phyloP scores from a whole-genome alignment of 2,329 filamentous ascomycete genomes.

The Fusarium sp. region DNA sequence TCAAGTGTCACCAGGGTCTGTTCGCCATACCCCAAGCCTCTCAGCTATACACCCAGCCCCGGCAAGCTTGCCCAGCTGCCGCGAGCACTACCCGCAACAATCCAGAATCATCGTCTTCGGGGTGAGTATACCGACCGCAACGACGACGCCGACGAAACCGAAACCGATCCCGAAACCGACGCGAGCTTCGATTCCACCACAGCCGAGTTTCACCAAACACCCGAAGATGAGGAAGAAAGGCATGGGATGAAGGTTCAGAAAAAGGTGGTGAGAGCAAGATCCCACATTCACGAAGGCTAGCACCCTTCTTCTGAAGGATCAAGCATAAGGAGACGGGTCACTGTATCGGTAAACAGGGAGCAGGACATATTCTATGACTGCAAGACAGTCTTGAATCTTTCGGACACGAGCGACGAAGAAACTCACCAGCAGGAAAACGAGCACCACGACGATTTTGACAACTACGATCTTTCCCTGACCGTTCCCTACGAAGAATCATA shows the following conservation, averaged over 20 bases:
- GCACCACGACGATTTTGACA: conserved; percentile 44
- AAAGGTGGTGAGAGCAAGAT: not conserved
- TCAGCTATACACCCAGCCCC: conserved; percentile 45
- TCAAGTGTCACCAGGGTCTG: conserved; percentile 42
- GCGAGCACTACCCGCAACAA: conserved; percentile 24
- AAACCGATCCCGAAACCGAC: conserved; percentile 12
- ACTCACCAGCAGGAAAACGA: conserved; percentile 40
- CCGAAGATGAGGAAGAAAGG: not conserved
- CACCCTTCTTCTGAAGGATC: conserved; percentile 26
- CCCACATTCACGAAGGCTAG: conserved; percentile 31
- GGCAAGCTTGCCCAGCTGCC: conserved; percentile 37
- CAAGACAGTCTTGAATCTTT: conserved; percentile 15
- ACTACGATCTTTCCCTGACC: conserved; percentile 49
- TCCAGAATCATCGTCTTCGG: conserved; percentile 59
- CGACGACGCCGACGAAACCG: conserved; percentile 31
- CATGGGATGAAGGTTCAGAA: not conserved
- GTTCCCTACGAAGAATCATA: conserved; percentile 60
- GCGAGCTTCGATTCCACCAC: conserved; percentile 18
- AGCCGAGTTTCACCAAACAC: conserved; percentile 20
- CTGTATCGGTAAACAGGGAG: conserved; percentile 2
- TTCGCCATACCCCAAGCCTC: conserved; percentile 57
- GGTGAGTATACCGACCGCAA: conserved; percentile 60
- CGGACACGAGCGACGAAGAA: conserved; percentile 23
- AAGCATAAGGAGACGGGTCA: not conserved
- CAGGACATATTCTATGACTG: conserved; percentile 36